A percentile compares a stretch with the other conserved stretches of the same genome.
phyloP scores from a whole-genome alignment of 345 rosid genomes.

The Schrenkiella parvula region DNA sequence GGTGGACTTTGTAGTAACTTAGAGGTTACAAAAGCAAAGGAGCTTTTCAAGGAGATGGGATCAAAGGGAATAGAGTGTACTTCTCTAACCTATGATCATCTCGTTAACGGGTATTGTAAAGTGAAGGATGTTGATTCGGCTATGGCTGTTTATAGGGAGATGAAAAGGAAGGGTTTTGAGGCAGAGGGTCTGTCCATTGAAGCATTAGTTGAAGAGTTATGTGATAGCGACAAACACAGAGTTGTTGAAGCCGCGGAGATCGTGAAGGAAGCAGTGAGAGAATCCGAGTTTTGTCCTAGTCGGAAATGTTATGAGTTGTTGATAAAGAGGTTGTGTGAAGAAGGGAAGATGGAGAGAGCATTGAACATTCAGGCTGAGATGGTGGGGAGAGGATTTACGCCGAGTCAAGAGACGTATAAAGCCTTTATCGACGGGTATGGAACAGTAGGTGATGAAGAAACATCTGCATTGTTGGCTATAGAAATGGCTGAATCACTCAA shows the following conservation, averaged over 20 bases:
- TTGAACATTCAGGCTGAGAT: constrained; percentile 75
- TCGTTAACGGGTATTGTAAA: constrained; percentile 59
- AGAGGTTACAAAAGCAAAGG: constrained; percentile 53
- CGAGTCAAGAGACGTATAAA: constrained; percentile 47
- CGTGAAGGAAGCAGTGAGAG: constrained; percentile 37
- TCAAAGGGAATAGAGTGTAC: constrained; percentile 44
- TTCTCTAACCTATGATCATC: constrained; percentile 53
- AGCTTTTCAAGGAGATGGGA: constrained; percentile 54
- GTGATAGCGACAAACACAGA: constrained; percentile 32
- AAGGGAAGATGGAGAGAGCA: constrained; percentile 65
- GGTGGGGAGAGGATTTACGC: constrained; percentile 76
- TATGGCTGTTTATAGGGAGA: constrained; percentile 52
- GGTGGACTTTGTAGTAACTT: constrained; percentile 57
- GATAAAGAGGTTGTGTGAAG: constrained; percentile 55
- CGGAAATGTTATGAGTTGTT: constrained; percentile 54
- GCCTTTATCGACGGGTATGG: constrained; percentile 60
- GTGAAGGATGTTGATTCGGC: constrained; percentile 51
- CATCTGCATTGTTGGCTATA: constrained; percentile 46
- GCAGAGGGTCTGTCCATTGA: constrained; percentile 47
- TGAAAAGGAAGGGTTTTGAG: constrained; percentile 48
- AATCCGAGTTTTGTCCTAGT: constrained; percentile 41
- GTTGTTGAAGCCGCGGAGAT: constrained; percentile 51
- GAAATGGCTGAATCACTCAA: constrained; percentile 53
- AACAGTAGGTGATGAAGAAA: constrained; percentile 49
- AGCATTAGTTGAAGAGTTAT: constrained; percentile 44